phyloP scores from a whole-genome alignment of 2,329 filamentous ascomycete genomes.

The Myriosclerotinia scirpicola region DNA sequence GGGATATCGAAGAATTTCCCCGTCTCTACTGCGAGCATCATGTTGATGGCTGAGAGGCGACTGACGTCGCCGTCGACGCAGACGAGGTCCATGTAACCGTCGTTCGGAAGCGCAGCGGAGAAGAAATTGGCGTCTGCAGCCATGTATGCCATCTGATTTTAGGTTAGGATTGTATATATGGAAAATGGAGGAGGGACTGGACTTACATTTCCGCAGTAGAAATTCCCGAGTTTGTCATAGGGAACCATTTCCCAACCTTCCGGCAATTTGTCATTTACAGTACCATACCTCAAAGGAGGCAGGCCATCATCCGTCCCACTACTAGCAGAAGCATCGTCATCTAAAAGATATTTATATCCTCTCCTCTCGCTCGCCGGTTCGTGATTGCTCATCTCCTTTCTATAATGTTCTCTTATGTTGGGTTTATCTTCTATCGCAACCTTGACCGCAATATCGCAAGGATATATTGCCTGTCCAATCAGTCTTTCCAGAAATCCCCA shows the following conservation, averaged over 20 bases:
- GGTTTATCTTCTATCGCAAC: conserved; percentile 76
- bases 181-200: neutral
- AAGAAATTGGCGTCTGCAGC: conserved; percentile 86
- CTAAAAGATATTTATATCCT: conserved; percentile 36
- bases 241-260: conserved; percentile 72
- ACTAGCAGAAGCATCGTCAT: conserved; percentile 40
- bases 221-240: conserved; percentile 80
- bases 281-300: conserved; percentile 76
- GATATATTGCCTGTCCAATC: conserved; percentile 75
- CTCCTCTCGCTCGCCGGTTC: conserved; percentile 36
- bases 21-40: conserved; percentile 70
- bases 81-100: conserved; percentile 84
- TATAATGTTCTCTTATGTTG: conserved; percentile 72
- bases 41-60: conserved; percentile 62
- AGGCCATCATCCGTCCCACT: conserved; percentile 52
- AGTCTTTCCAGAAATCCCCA: conserved; percentile 79
- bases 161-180: neutral
- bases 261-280: conserved; percentile 73
- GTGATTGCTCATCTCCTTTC: conserved; percentile 44
- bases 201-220: conserved; percentile 85
- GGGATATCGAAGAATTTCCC: conserved; percentile 78
- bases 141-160: conserved; percentile 78
- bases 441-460: conserved; percentile 84
- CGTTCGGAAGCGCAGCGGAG: conserved; percentile 74
- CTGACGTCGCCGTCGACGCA: conserved; percentile 75